Evolutionary conservation across 2,329 filamentous ascomycete genomes (phyloP).

Genomic region (Xylariaceae sp.): DNA sequence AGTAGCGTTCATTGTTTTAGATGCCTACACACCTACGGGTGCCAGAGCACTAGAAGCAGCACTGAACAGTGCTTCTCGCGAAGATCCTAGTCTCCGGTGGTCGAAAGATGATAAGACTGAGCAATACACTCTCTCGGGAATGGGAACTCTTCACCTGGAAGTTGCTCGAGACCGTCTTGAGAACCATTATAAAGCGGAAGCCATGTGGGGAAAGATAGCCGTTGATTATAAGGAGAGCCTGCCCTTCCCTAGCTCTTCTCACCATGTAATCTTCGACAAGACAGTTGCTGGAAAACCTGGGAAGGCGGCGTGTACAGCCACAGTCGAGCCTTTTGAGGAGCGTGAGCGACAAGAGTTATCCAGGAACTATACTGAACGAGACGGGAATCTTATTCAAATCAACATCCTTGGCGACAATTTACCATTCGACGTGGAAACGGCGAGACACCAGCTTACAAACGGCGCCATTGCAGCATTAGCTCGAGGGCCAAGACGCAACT

Average conservation of each 20-base stretch:
- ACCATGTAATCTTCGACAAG: constrained; percentile 67
- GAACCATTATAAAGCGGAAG: constrained; percentile 82
- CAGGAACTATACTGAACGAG: constrained; percentile 46
- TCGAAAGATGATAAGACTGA: constrained; percentile 84
- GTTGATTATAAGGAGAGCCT: constrained; percentile 92
- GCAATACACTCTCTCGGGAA: constrained; percentile 88
- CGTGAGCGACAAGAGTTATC: constrained; percentile 33
- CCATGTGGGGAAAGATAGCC: constrained; percentile 84
- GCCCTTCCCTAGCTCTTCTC: constrained; percentile 49
- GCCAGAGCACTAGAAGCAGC: constrained; percentile 76
- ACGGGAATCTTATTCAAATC: constrained; percentile 67
- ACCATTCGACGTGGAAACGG: constrained; percentile 46
- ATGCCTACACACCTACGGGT: constrained; percentile 71
- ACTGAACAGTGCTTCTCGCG: constrained; percentile 73
- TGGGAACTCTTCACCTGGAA: constrained; percentile 94
- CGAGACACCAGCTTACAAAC: constrained; percentile 63
- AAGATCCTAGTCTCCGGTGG: constrained; percentile 89
- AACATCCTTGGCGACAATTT: constrained; percentile 38
- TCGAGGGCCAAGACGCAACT: constrained; percentile 74
- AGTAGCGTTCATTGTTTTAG: constrained; percentile 94
- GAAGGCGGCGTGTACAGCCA: constrained; percentile 70
- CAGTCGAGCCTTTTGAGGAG: constrained; percentile 57
- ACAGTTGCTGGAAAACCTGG: constrained; percentile 75
- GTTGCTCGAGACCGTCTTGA: constrained; percentile 85
- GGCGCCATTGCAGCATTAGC: constrained; percentile 80